Evolutionary conservation across 768 basidiomycete species (phyloP), one percentile per base, ranked within the genome.

Genomic region (Obba rivulosa): DNA sequence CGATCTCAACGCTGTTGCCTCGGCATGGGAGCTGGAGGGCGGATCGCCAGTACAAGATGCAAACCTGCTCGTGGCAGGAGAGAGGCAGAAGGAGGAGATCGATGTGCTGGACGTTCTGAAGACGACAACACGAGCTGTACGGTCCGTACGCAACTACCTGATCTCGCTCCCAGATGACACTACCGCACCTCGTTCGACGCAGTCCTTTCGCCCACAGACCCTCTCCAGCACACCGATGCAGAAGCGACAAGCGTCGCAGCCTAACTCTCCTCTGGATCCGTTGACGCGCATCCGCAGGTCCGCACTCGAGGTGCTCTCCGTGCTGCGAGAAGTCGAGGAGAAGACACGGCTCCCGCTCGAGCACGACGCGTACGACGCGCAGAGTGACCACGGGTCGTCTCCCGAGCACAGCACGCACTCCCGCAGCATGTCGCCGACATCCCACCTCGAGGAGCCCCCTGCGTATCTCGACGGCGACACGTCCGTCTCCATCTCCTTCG

Each of bases 61-160:
- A 16, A 61, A 47, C 45, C 46, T 52, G 45, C 57, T 51, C 52
- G 59, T 57, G 31, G 45, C 57, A 22, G 55, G 60, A 22, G 57
- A 54, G 45, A 45, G 58, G 17, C 45, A 50, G 34, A 43, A 43
- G 23, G 38, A 49, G 10, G 47, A 52, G n/a, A 66, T 79, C 42
- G 85, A 89, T 52, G 75, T 96, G 7, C 75, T 94, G 8, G 73
- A 71, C 4, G 70, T 83, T 4, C 78, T 95, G 49, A 85, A 89
- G 64, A 80, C 74, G 1, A 93, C 92, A 0, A 92, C 91, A 7
- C 77, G 76, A 35, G 81, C 87, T 3, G 81, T 96, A 41, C 81
- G 92, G 28, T 83, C 85, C 13, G 85, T 90, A 25, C 78, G 92
- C 11, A 89, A 89, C 62, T 93, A 92, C 63, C 69, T 92, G 17